Conservation (phyloP, 176 grass and related monocot genomes). For the Chrysopogon serrulatus region DNA sequence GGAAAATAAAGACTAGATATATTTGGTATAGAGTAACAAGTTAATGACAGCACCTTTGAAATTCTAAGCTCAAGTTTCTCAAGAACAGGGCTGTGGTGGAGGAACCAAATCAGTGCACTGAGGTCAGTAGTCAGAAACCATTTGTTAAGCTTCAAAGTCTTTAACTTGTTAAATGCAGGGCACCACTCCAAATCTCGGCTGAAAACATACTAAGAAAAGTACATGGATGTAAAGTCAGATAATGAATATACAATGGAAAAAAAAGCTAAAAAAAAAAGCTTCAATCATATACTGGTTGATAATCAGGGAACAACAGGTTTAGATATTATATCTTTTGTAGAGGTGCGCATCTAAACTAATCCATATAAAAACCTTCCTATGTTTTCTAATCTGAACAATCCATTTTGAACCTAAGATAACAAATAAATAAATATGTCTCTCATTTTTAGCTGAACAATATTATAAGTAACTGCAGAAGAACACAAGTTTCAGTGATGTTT, state of each 20-base stretch:
- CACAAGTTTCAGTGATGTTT: too few relatives aligned
- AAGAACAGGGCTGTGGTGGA: not conserved
- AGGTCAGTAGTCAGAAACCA: slow-evolving; percentile 3
- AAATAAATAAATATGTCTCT: too few relatives aligned
- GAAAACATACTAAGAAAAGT: not conserved
- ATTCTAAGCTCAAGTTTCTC: not conserved
- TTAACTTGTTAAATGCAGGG: not conserved
- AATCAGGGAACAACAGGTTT: not conserved
- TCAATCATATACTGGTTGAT: not conserved
- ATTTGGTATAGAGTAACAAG: too few relatives aligned
- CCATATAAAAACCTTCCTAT: not conserved
- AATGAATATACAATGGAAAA: not conserved
- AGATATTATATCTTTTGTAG: not conserved
- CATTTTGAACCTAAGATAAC: too few relatives aligned
- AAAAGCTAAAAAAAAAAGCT: too few relatives aligned
- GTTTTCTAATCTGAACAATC: too few relatives aligned
- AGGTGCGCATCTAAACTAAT: not conserved
- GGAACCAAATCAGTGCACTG: not conserved
- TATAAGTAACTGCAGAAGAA: too few relatives aligned
- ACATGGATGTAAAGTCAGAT: not conserved
- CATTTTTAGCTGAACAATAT: too few relatives aligned
- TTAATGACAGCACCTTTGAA: not conserved
- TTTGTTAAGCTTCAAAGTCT: not conserved
- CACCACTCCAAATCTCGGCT: not conserved
- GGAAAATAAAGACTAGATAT: not conserved